Evolutionary conservation across 2,329 filamentous ascomycete genomes (phyloP), one percentile per base, ranked within the genome.

Genomic region (Aspergillus glaucus): DNA sequence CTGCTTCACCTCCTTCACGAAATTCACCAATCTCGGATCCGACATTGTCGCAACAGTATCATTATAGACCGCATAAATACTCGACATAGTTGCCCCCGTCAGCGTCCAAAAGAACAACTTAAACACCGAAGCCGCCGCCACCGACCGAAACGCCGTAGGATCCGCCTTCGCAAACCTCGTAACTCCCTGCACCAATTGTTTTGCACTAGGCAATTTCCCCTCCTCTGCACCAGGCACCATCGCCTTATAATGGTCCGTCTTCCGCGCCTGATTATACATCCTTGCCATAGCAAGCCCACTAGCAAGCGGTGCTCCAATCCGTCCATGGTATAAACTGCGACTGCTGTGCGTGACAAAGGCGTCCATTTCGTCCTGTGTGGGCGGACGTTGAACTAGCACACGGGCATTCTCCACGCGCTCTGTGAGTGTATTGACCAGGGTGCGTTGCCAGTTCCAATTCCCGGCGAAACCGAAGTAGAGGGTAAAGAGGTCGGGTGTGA

Each of bases 341-440:
- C 61, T 58, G 43, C 45, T 36, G 39, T 56, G 50, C n/a, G 52
- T 49, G 17, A 62, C 57, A 32, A 66, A 55, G 17, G 60, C 61
- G 50, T 70, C 66, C 19, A 68, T 42, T 46, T 70, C 67, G 7
- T 62, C 58, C 48, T 70, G 67, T 2, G 63, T 67, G 2, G 59
- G 58, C 6, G 48, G 19, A 8, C 67, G 62, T 22, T 60, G 55
- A 1, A 62, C 49, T 4, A 62, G 8, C 15, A 59, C 50, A 17
- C 56, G 55, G 14, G 47, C 49, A 9, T 55, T 53, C 14, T 62
- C 58, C 2, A 65, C 46, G 6, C 60, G 58, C 2, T 54, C 32
- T 4, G 26, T 36, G 8, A 56, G 51, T 14, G 14, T 30, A 0
- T 15, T 10, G 12, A 41, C 48, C 1, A 54, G 45, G 21, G 32